Conservation (phyloP, 2,329 filamentous ascomycete genomes). For the Colletotrichum sp. region DNA sequence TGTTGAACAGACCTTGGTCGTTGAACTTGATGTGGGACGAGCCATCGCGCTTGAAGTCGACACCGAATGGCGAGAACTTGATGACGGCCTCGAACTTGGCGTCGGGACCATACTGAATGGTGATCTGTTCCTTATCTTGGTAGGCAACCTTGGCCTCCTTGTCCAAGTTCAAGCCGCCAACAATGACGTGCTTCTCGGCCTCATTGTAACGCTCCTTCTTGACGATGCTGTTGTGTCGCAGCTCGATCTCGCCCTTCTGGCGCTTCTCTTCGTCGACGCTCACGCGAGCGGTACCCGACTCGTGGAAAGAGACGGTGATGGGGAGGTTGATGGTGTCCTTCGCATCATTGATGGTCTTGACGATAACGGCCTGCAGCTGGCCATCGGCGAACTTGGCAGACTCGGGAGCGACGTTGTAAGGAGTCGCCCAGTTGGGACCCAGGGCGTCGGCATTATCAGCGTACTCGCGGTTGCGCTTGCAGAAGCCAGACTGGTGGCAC, state of each 20-base stretch:
- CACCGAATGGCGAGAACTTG: slow-evolving; percentile 79
- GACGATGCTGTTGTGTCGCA: slow-evolving; percentile 82
- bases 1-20: slow-evolving; percentile 84
- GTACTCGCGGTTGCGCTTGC: slow-evolving; percentile 89
- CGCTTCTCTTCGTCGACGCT: slow-evolving; percentile 91
- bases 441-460: slow-evolving; percentile 76
- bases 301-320: slow-evolving; percentile 84
- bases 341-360: slow-evolving; percentile 75
- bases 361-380: slow-evolving; percentile 77
- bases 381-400: slow-evolving; percentile 81
- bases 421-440: slow-evolving; percentile 75
- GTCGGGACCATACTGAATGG: slow-evolving; percentile 79
- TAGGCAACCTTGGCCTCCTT: slow-evolving; percentile 71
- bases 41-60: slow-evolving; percentile 88
- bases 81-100: slow-evolving; percentile 83
- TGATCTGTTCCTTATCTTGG: slow-evolving; percentile 71
- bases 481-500: slow-evolving; percentile 95
- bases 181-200: slow-evolving; percentile 82
- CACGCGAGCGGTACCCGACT: slow-evolving; percentile 87
- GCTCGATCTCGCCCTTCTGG: slow-evolving; percentile 84
- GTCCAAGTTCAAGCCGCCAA: slow-evolving; percentile 79
- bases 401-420: slow-evolving; percentile 77
- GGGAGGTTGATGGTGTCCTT: slow-evolving; percentile 79
- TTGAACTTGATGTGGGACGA: slow-evolving; percentile 87
- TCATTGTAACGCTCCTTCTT: slow-evolving; percentile 97